These are phyloP conservation scores for Saccharum hybrid DNA, from an alignment of 202 grass and related monocot species.

Conservation along the genomic window DNA sequence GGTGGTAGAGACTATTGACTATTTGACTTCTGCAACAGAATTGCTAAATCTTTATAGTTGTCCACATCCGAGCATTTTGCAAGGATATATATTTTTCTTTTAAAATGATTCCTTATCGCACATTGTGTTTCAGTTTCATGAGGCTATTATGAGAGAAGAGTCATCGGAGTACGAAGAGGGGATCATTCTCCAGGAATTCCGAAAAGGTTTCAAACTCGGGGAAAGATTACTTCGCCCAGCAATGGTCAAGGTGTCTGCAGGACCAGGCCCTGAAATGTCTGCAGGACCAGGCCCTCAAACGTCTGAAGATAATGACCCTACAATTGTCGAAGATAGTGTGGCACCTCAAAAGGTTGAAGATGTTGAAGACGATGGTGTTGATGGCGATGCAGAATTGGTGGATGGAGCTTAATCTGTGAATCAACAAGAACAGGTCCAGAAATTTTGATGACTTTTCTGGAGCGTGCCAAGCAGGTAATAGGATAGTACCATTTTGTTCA, in stretches of 20 bases:
- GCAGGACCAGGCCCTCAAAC: conserved; percentile 72
- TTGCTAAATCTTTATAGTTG: neutral
- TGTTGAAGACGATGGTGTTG: conserved; percentile 42
- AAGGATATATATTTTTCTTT: neutral
- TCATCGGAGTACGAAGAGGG: conserved; percentile 80
- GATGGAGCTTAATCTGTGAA: conserved; percentile 18
- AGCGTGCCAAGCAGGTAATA: conserved; percentile 43
- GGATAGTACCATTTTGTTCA: conserved; percentile 26
- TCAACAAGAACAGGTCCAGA: conserved; percentile 48
- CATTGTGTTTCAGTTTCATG: conserved; percentile 74
- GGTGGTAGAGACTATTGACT: neutral
- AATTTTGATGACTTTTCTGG: conserved; percentile 59
- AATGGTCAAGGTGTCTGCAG: conserved; percentile 96
- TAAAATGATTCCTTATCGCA: conserved; percentile 21
- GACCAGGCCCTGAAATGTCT: conserved; percentile 70
- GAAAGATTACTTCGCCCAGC: conserved; percentile 80
- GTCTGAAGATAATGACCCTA: conserved; percentile 41
- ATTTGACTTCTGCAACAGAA: neutral
- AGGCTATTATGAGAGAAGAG: conserved; percentile 94
- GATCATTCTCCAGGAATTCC: conserved; percentile 89
- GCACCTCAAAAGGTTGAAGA: conserved; percentile 42
- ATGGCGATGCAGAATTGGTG: conserved; percentile 41
- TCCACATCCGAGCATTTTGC: neutral
- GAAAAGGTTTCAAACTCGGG: conserved; percentile 89
- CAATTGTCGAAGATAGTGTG: conserved; percentile 55